Conservation (phyloP, 495 filamentous ascomycete genomes). For the Neurospora pannonica region DNA sequence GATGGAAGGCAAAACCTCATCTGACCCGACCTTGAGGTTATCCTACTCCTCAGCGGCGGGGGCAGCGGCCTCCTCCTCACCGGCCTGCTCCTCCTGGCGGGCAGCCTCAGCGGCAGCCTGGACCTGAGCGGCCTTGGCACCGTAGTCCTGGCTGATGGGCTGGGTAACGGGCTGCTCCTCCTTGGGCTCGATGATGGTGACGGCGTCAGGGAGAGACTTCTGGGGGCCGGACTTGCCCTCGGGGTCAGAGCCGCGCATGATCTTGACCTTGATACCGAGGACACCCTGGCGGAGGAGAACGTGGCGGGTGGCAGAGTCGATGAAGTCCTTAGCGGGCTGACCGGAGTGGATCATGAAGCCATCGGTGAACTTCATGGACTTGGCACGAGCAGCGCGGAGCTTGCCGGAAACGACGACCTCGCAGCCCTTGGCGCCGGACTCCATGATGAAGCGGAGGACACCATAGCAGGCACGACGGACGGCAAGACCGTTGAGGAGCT, state of each 20-base stretch:
- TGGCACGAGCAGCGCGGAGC: slow-evolving; percentile 95
- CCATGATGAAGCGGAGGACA: slow-evolving; percentile 99
- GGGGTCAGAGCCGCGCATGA: slow-evolving; percentile 99
- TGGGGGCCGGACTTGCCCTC: slow-evolving; percentile 96
- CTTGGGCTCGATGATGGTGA: slow-evolving; percentile 99
- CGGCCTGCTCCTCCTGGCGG: slow-evolving; percentile 59
- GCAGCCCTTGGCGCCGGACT: slow-evolving; percentile 97
- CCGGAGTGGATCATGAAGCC: slow-evolving; percentile 99
- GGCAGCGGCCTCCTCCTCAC: slow-evolving; percentile 38
- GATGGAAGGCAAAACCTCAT: neutral
- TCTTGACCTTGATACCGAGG: slow-evolving; percentile 99
- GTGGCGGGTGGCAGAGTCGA: slow-evolving; percentile 95
- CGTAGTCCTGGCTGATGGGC: slow-evolving; percentile 95
- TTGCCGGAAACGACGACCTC: slow-evolving; percentile 99
- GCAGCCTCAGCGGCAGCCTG: slow-evolving; percentile 54
- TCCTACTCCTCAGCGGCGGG: slow-evolving; percentile 42
- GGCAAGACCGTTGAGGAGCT: slow-evolving; percentile 97
- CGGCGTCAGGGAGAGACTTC: slow-evolving; percentile 94
- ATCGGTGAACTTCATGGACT: slow-evolving; percentile 99
- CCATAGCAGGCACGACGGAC: slow-evolving; percentile 97
- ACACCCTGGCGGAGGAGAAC: slow-evolving; percentile 99
- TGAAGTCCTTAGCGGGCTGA: slow-evolving; percentile 98
- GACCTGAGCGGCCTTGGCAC: slow-evolving; percentile 84
- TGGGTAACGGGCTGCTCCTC: slow-evolving; percentile 90
- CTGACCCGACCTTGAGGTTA: slow-evolving; percentile 4